Base-by-base conservation (phyloP, 2,329 filamentous ascomycete genomes). In the Diatrype stigma region DNA sequence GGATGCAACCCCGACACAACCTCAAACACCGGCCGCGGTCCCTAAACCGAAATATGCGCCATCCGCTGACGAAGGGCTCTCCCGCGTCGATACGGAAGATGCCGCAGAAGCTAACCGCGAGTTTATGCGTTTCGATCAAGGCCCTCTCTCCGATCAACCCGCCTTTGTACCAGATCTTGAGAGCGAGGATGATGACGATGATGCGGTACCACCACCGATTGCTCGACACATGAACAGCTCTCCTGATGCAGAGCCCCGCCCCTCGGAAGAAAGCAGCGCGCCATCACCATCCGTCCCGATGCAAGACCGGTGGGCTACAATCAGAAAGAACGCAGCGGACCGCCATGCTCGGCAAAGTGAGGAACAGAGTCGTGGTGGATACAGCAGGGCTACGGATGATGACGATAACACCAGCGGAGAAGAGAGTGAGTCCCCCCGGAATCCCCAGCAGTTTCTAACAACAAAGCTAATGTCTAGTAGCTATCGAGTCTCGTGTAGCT, bases 351-450 rank as follows among this genome's bases (percentile, higher is more conserved):
- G 84, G 54, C 76, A 82, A 42, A 84, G 81, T 49, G 87, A 90
- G 59, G 84, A 89, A 61, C 80, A 84, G 56, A 74, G 73, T 58
- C 78, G 78, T 37, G 77, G 77, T 42, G 80, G 74, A 42, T 75
- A 82, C 60, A 81, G 73, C 61, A 81, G 80, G 62, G 75, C 75
- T 26, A 72, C 77, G 7, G 84, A 85, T 51, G 84, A 79, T 17
- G 90, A 93, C 56, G 90, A 94, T 62, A 90, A 96, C 60, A 94
- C 89, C n/a, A 96, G 89, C 65, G 91, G 89, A 50, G 93, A 97
- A 79, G 93, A 71, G 63, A 70, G 69, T 70, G 60, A 66, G 69
- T 58, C 23, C 14, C 12, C 30, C 32, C 16, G 6, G 19, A 21
- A 26, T 37, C n/a, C 45, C n/a, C n/a, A n/a, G n/a, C n/a, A n/a